Conservation (phyloP, 306 rosid genomes). For the Vachellia collinsii region DNA sequence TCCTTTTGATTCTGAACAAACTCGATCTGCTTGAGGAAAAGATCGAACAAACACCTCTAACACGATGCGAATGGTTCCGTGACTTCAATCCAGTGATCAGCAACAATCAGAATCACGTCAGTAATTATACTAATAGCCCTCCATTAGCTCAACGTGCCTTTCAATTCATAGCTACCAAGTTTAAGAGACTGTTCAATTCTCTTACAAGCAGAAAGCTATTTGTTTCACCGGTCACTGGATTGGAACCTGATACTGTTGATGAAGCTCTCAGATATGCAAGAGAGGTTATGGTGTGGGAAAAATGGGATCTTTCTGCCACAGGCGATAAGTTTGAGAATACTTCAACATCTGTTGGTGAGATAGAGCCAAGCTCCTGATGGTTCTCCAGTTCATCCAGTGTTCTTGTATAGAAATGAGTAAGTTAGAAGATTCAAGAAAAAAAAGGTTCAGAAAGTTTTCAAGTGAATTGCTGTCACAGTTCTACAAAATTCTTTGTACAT, state of each 20-base stretch:
- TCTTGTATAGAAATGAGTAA: background rate
- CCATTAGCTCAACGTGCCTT: constrained; percentile 63
- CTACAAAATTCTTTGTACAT: constrained; percentile 31
- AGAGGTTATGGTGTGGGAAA: constrained; percentile 64
- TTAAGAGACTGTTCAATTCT: constrained; percentile 61
- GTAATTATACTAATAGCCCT: constrained; percentile 47
- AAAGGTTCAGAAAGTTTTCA: background rate
- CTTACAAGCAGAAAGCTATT: constrained; percentile 57
- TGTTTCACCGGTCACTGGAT: constrained; percentile 67
- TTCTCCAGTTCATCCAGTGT: constrained; percentile 20
- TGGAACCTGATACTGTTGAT: constrained; percentile 68
- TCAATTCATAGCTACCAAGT: constrained; percentile 74
- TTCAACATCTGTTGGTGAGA: constrained; percentile 50
- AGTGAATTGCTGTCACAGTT: background rate
- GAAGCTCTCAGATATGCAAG: constrained; percentile 77
- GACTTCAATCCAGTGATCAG: constrained; percentile 64
- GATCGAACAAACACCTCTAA: constrained; percentile 60
- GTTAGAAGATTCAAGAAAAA: background rate
- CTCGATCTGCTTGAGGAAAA: constrained; percentile 76
- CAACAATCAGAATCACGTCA: constrained; percentile 28
- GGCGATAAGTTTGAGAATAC: constrained; percentile 52
- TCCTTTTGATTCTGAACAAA: constrained; percentile 71
- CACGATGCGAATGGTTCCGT: constrained; percentile 70
- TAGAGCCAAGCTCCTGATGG: constrained; percentile 38
- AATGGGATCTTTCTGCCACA: constrained; percentile 50